phyloP scores from a whole-genome alignment of 163 green algal species.

The Picocystis sp. region DNA sequence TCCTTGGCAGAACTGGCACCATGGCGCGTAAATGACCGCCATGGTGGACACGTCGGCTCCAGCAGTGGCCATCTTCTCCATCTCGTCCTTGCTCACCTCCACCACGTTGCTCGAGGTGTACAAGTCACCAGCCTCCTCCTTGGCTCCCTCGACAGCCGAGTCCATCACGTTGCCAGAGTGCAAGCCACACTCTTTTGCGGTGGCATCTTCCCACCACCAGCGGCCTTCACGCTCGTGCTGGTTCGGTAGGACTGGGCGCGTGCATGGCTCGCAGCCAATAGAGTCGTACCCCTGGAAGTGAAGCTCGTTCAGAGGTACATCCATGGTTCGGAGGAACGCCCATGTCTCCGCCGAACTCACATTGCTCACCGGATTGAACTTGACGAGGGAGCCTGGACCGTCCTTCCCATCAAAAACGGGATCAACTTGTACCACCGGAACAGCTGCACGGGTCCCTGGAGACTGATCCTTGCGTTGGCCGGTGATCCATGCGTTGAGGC shows the following conservation, averaged over 20 bases:
- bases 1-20: slow-evolving; percentile 90
- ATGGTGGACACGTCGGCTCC: slow-evolving; percentile 30
- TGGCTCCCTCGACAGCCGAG: neutral
- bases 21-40: slow-evolving; percentile 88
- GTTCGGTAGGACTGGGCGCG: slow-evolving; percentile 78
- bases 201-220: slow-evolving; percentile 97
- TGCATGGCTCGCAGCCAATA: slow-evolving; percentile 98
- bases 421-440: slow-evolving; percentile 86
- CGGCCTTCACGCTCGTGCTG: slow-evolving; percentile 89
- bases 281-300: slow-evolving; percentile 76
- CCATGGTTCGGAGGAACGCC: slow-evolving; percentile 14
- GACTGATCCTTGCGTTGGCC: slow-evolving; percentile 97
- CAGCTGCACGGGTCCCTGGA: slow-evolving; percentile 69
- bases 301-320: slow-evolving; percentile 82
- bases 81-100: slow-evolving; percentile 14
- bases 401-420: slow-evolving; percentile 83
- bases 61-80: slow-evolving; percentile 6
- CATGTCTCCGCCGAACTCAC: slow-evolving; percentile 53
- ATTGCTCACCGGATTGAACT: slow-evolving; percentile 96
- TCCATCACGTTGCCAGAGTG: slow-evolving; percentile 75
- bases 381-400: slow-evolving; percentile 74
- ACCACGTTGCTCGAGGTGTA: slow-evolving; percentile 11
- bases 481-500: slow-evolving; percentile 89
- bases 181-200: slow-evolving; percentile 79
- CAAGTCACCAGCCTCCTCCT: slow-evolving; percentile 10